Evolutionary conservation across 345 rosid genomes (phyloP), one percentile per base, ranked within the genome.

Genomic region (Excoecaria agallocha): DNA sequence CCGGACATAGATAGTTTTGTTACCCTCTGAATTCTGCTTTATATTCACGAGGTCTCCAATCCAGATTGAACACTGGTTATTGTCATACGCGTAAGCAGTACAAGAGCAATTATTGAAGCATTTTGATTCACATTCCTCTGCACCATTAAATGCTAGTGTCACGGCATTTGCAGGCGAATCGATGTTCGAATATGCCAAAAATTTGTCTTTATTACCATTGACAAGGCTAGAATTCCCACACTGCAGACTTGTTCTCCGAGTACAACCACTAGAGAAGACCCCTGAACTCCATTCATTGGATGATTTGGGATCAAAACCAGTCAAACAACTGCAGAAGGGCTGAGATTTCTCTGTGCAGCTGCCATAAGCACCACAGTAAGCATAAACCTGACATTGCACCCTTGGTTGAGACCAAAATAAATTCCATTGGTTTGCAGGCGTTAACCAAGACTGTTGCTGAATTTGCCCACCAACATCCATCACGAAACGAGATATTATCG

Each of bases 341-440:
- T 76, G 59, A 12, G 82, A 77, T 1, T 72, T 74, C 12, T 76
- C 88, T 4, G 46, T 81, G 73, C 98, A 92, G 63, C 72, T 77
- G 50, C 94, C 93, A 66, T 84, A 89, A 37, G 89, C 76, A 24
- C 98, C 96, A 75, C 98, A 94, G 46, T 70, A 88, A 12, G 80
- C 84, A 56, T 89, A 78, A 24, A 94, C 97, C 54, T 90, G 78
- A n/a, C 98, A 91, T 52, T 85, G 93, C 69, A 80, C 82, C 30
- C 84, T 80, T n/a, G 93, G 98, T 60, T 80, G 84, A 51, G 94
- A 78, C 93, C 97, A 90, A 51, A 89, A 88, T 73, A 86, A 54
- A 78, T 74, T 86, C 98, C 98, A 92, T 10, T 50, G 9, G 12
- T 75, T n/a, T 74, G 68, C 41, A 0, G 10, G 2, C 4, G 69